phyloP scores from a whole-genome alignment of 2,329 filamentous ascomycete genomes.

The Colletotrichum tropicicola region DNA sequence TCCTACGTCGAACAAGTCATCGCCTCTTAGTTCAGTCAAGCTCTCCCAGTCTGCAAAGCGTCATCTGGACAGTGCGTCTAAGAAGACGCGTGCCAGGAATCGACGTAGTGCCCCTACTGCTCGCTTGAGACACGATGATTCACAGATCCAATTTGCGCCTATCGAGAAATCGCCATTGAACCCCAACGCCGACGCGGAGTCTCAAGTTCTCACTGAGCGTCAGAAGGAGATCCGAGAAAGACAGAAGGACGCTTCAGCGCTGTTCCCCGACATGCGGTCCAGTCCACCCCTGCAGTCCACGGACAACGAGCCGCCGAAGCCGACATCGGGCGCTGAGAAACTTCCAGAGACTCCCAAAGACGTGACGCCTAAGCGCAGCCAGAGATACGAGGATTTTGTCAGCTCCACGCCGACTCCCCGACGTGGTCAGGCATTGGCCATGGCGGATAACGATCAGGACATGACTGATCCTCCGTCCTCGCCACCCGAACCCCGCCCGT shows the following conservation, averaged over 20 bases:
- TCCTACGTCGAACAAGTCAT: constrained; percentile 39
- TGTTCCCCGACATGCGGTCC: constrained; percentile 75
- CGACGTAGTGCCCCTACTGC: constrained; percentile 45
- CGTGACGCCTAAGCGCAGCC: constrained; percentile 55
- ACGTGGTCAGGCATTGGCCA: constrained; percentile 58
- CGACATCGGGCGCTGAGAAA: constrained; percentile 18
- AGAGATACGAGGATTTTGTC: constrained; percentile 60
- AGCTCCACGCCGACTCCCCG: constrained; percentile 69
- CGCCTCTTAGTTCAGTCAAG: constrained; percentile 29
- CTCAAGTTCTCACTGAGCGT: constrained; percentile 79
- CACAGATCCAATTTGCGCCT: constrained; percentile 79
- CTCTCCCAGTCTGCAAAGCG: constrained; percentile 31
- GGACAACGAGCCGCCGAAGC: constrained; percentile 11
- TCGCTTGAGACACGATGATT: constrained; percentile 79
- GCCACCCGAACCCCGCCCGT: constrained; percentile 63
- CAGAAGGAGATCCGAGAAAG: constrained; percentile 81
- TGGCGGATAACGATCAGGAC: constrained; percentile 56
- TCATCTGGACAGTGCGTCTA: constrained; percentile 35
- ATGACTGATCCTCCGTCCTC: constrained; percentile 66
- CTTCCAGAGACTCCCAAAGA: constrained; percentile 37
- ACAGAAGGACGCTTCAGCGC: constrained; percentile 68
- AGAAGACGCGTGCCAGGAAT: constrained; percentile 7
- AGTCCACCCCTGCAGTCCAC: constrained; percentile 47
- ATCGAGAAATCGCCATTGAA: constrained; percentile 67
- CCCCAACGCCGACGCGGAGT: constrained; percentile 61